phyloP scores from a whole-genome alignment of 495 filamentous ascomycete genomes.

The Penicillium desertorum region DNA sequence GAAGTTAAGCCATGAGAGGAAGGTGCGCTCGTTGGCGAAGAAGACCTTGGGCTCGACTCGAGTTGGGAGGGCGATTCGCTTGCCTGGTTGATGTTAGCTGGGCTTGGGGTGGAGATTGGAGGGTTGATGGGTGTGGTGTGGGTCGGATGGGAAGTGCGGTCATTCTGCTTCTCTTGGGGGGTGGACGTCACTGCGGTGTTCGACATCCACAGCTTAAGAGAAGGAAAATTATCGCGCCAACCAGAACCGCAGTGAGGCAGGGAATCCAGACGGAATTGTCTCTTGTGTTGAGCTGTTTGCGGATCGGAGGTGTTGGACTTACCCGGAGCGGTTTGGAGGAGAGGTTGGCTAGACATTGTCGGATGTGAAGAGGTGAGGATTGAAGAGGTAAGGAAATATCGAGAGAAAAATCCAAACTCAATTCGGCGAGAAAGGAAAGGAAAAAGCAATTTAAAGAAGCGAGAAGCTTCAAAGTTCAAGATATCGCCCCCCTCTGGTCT shows the following conservation, averaged over 20 bases:
- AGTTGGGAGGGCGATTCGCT: conserved; percentile 96
- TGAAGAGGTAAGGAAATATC: background rate
- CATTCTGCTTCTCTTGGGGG: background rate
- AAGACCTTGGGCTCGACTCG: conserved; percentile 99
- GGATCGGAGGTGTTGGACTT: conserved; percentile 12
- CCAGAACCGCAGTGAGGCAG: background rate
- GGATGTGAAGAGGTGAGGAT: background rate
- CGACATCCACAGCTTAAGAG: background rate
- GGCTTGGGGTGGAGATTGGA: background rate
- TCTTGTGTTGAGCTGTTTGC: background rate
- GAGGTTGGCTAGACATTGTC: conserved; percentile 90
- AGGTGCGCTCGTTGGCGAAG: conserved; percentile 99
- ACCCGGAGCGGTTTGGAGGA: conserved; percentile 82
- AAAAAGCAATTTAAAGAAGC: conserved; percentile 2
- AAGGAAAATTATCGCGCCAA: background rate
- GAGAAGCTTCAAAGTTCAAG: background rate
- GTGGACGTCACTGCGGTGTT: background rate
- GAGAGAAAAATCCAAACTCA: conserved; percentile 6
- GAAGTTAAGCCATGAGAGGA: conserved; percentile 99
- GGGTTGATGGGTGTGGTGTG: background rate
- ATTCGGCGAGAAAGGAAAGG: background rate
- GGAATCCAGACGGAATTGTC: background rate
- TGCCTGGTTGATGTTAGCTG: conserved; percentile 56
- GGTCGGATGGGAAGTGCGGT: background rate
- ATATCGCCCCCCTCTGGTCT: background rate